Evolutionary conservation across 805 yeast genomes (phyloP), one percentile per base, ranked within the genome.

Genomic region (Saccharomycopsis sp.): DNA sequence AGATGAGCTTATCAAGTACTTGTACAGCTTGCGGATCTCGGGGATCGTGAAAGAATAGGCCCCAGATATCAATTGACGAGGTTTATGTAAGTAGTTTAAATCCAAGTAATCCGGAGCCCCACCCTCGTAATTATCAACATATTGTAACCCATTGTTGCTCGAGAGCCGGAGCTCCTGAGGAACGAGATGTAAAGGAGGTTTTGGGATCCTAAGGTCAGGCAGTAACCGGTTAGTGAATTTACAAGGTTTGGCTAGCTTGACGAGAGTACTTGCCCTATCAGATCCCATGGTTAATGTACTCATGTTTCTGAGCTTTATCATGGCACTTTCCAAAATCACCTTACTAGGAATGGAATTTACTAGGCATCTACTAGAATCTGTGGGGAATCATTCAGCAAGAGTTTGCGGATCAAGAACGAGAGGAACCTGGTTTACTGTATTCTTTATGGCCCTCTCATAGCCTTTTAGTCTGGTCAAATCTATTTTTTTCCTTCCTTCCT

Each of bases 21-120:
- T 70, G 67, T 83, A 78, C 64, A 73, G 72, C 59, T 78, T 76
- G 61, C 92, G 70, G 34, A 65, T 66, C 50, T 83, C 87, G 0
- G 99, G 98, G 1, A 78, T 64, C 0, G 87, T 78, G 78, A 82
- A 93, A 1, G 94, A 82, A 68, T 78, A 93, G 24, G 84, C 83
- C 2, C 96, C 96, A 1, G 76, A 76, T 41, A 75, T 66, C 12
- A 84, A 73, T 2, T 69, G 69, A 51, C 92, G 73, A 5, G 87
- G 84, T 7, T 71, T 71, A 56, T 83, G 78, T 54, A 83, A 72
- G n/a, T 71, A 63, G 56, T 73, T 68, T 51, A 69, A 58, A 20
- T 15, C 25, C n/a, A 61, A 47, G 47, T 51, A 59, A 20, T 23
- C 15, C 19, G 57, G 52, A 5, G 15, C 14, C 14, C 53, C 35